Conservation (phyloP, 805 yeast species). For the Spathaspora girioi region DNA sequence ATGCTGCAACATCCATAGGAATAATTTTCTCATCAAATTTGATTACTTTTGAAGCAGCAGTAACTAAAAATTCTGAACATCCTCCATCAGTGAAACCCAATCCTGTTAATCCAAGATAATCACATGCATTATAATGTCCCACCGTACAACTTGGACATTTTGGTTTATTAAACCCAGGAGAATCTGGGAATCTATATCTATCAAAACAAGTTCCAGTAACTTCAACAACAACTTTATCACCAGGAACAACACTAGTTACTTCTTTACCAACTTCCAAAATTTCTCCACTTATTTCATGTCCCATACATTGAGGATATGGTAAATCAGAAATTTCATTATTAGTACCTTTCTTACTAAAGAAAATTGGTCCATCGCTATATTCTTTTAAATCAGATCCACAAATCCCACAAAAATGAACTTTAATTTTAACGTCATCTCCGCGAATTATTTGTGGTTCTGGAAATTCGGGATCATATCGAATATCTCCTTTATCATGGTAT, state of each 20-base stretch:
- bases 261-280: conserved; percentile 56
- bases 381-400: conserved; percentile 63
- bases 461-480: conserved; percentile 12
- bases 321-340: conserved; percentile 47
- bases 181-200: conserved; percentile 34
- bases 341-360: conserved; percentile 42
- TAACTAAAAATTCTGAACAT: conserved; percentile 44
- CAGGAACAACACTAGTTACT: conserved; percentile 50
- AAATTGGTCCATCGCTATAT: conserved; percentile 55
- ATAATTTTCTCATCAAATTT: conserved; percentile 38
- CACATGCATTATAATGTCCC: conserved; percentile 53
- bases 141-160: conserved; percentile 46
- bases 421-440: conserved; percentile 49
- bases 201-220: conserved; percentile 59
- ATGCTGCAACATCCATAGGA: conserved; percentile 45
- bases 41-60: conserved; percentile 37
- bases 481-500: conserved; percentile 16
- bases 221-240: conserved; percentile 66
- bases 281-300: conserved; percentile 66
- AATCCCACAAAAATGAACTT: conserved; percentile 59
- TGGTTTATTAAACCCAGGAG: conserved; percentile 19
- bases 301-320: conserved; percentile 41
- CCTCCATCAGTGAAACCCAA: conserved; percentile 57
- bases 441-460: conserved; percentile 26
- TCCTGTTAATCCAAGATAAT: conserved; percentile 48